Evolutionary conservation across 331 rosid species (phyloP).

Genomic region (Rosa hybrid): DNA sequence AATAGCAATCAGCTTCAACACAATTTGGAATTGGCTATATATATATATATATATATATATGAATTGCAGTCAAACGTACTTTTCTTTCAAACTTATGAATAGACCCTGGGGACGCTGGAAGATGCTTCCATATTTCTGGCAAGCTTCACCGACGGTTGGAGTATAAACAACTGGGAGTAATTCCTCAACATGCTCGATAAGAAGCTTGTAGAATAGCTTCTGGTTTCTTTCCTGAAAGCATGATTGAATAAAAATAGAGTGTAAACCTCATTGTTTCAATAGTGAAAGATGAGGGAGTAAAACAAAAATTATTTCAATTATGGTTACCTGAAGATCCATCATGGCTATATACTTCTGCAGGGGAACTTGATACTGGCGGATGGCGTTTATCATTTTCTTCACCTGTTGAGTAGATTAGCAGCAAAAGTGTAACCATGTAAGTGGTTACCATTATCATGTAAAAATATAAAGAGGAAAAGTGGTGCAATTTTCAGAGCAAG

Average conservation of each 20-base stretch:
- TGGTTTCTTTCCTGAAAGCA: slow-evolving; percentile 78
- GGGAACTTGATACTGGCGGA: slow-evolving; percentile 86
- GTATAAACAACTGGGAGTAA: slow-evolving; percentile 94
- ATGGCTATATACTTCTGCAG: slow-evolving; percentile 87
- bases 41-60: too few species aligned
- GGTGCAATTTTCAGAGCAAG: background rate
- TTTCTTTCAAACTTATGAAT: slow-evolving; percentile 89
- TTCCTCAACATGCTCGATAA: slow-evolving; percentile 88
- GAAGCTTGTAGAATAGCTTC: slow-evolving; percentile 79
- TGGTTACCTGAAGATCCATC: slow-evolving; percentile 95
- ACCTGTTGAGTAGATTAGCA: slow-evolving; percentile 47
- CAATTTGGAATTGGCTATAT: slow-evolving; percentile 14
- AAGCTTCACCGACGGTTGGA: slow-evolving; percentile 98
- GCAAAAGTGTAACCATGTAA: slow-evolving; percentile 3
- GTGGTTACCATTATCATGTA: background rate
- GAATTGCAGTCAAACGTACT: slow-evolving; percentile 49
- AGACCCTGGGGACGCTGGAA: slow-evolving; percentile 85
- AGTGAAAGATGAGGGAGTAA: background rate
- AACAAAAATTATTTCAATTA: background rate
- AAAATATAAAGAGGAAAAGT: background rate
- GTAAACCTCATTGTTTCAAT: background rate
- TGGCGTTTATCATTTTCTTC: slow-evolving; percentile 69
- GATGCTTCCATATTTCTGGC: slow-evolving; percentile 96
- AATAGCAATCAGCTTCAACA: slow-evolving; percentile 25
- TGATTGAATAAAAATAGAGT: background rate